phyloP scores from a whole-genome alignment of 129 eudicot species.

The Lonicera japonica region DNA sequence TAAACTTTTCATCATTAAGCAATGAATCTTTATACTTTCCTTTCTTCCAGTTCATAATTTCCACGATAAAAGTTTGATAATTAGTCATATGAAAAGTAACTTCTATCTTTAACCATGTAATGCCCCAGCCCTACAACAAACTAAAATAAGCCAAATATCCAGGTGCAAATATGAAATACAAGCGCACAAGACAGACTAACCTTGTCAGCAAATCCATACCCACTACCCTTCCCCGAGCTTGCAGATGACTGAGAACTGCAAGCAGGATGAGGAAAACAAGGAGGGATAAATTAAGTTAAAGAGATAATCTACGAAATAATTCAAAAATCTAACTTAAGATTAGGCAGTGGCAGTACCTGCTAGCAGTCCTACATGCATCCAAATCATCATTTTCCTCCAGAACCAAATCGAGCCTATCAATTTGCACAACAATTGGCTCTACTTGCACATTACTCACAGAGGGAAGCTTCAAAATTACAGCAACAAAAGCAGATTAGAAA shows the following conservation, averaged over 20 bases:
- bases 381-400: constrained; percentile 84
- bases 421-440: constrained; percentile 91
- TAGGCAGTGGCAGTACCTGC: constrained; percentile 42
- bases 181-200: constrained; percentile 28
- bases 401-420: constrained; percentile 88
- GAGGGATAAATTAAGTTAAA: constrained; percentile 7
- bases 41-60: constrained; percentile 9
- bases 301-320: constrained; percentile 1
- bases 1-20: background rate
- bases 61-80: background rate
- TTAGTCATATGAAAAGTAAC: background rate
- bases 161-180: background rate
- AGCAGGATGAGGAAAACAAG: constrained; percentile 3
- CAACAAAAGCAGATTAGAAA: constrained; percentile 21
- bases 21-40: background rate
- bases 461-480: constrained; percentile 63
- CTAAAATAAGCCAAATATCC: background rate
- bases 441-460: constrained; percentile 84
- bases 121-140: constrained; percentile 1
- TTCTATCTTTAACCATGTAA: background rate
- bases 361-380: constrained; percentile 48
- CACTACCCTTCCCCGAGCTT: constrained; percentile 63
- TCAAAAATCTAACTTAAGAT: constrained; percentile 2
- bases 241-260: constrained; percentile 52
- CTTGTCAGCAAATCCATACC: constrained; percentile 98